Percentiles rank a stretch among this genome's conserved stretches.
These are phyloP conservation scores for Lachnellula hyalina DNA, from an alignment of 2,329 filamentous ascomycete species.

Conservation along the genomic window DNA sequence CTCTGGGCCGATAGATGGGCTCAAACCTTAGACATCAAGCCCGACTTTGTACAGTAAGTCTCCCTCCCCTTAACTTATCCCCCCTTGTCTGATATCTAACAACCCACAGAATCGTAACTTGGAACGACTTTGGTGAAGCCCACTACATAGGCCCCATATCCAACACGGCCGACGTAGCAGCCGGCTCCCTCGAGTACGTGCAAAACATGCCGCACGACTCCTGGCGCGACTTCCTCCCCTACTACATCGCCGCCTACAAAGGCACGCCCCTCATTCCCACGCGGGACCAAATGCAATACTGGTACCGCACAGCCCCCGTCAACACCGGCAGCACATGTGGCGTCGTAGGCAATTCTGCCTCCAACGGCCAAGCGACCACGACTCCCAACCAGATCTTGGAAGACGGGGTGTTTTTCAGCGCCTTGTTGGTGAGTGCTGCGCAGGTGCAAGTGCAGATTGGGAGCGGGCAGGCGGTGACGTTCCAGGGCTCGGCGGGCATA, in stretches of 20 bases:
- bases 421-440: slow-evolving; percentile 26
- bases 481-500: slow-evolving; percentile 14
- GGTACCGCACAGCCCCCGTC: slow-evolving; percentile 37
- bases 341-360: slow-evolving; percentile 30
- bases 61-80: slow-evolving; percentile 20
- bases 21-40: slow-evolving; percentile 40
- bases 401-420: slow-evolving; percentile 27
- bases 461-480: slow-evolving; percentile 10
- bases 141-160: slow-evolving; percentile 47
- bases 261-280: slow-evolving; percentile 30
- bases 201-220: slow-evolving; percentile 44
- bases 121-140: slow-evolving; percentile 50
- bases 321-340: slow-evolving; percentile 30
- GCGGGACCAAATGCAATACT: slow-evolving; percentile 35
- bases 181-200: slow-evolving; percentile 42
- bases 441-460: slow-evolving; percentile 32
- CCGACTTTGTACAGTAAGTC: slow-evolving; percentile 39
- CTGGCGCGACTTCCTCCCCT: slow-evolving; percentile 45
- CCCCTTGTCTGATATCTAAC: slow-evolving; percentile 18
- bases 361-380: slow-evolving; percentile 16
- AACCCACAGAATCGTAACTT: slow-evolving; percentile 36
- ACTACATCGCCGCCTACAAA: slow-evolving; percentile 47
- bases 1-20: slow-evolving; percentile 57
- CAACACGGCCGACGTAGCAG: slow-evolving; percentile 32
- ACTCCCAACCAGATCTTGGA: slow-evolving; percentile 30